Base-by-base conservation (phyloP, 1,284 basidiomycete genomes). In the Abortiporus biennis region DNA sequence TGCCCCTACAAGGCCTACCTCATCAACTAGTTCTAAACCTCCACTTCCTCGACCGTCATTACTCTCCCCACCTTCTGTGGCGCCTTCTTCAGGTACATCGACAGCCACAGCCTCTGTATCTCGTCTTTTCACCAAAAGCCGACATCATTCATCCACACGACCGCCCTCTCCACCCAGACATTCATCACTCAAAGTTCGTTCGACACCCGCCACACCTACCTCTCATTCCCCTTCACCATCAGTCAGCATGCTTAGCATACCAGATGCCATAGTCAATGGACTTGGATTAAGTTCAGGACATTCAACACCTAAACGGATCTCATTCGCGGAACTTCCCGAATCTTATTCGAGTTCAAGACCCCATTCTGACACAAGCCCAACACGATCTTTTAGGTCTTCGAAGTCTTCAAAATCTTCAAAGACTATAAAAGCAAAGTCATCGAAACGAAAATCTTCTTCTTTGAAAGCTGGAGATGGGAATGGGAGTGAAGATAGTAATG, bases 261-360 rank as follows among this genome's bases (percentile, higher is more conserved):
- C 48, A n/a, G 57, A 54, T 45, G 47, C 50, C 24, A 50, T 55
- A 52, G 25, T 51, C 44, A 17, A 60, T 57, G 22, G 54, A 51
- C 41, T 53, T 56, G 42, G 47, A 6, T 24, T 27, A 5, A 44
- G 49, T 21, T 65, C 63, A 3, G 64, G 62, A 6, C 53, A 56
- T 15, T 78, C 76, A 24, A 86, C 84, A n/a, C 84, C 85, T 4
- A 84, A 83, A 47, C 71, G 78, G 20, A 87, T 88, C 39, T 83
- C 78, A 47, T 88, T 88, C 49, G 82, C 82, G 21, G 72, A 80
- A 58, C 65, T 84, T 25, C 81, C 83, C 0, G 82, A 85, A 23
- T 15, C 29, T 6, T 19, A 9, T 19, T 9, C 9, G 11, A 19
- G 33, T 11, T 11, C 33, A 9, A 19, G 33, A 16, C 17, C 16